These are phyloP conservation scores for Mycogone perniciosa DNA, from an alignment of 2,329 filamentous ascomycete species.

Conservation along the genomic window DNA sequence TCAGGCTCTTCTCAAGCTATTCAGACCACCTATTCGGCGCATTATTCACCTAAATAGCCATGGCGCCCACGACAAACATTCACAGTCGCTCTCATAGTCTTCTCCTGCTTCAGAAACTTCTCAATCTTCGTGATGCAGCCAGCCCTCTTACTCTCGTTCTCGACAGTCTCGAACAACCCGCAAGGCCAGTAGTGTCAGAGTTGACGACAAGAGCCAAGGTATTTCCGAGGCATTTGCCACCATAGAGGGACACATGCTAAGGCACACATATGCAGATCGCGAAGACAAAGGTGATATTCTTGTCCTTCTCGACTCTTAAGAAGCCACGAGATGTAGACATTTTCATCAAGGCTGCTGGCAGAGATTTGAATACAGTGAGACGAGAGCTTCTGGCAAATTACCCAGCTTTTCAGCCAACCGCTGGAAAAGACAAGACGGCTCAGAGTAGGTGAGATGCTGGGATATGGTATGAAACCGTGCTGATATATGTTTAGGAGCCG, in stretches of 20 bases:
- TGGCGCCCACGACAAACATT: conserved; percentile 51
- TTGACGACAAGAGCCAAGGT: conserved; percentile 72
- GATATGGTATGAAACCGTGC: neutral
- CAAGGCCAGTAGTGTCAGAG: conserved; percentile 62
- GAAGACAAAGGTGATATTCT: conserved; percentile 64
- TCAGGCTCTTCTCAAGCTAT: too few relatives aligned
- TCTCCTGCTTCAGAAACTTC: conserved; percentile 73
- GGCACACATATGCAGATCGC: conserved; percentile 36
- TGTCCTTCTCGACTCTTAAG: conserved; percentile 70
- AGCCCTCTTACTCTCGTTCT: conserved; percentile 83
- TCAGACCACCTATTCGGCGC: too few relatives aligned
- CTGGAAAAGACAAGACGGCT: conserved; percentile 28
- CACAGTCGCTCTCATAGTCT: conserved; percentile 80
- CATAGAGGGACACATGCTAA: neutral
- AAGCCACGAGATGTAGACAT: conserved; percentile 59
- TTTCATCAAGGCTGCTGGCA: conserved; percentile 60
- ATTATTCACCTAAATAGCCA: conserved; percentile 20
- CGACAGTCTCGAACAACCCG: conserved; percentile 79
- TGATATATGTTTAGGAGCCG: conserved; percentile 44
- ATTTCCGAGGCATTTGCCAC: conserved; percentile 14
- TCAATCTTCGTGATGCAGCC: conserved; percentile 69
- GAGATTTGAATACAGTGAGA: conserved; percentile 48
- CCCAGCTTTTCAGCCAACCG: conserved; percentile 31
- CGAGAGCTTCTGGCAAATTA: conserved; percentile 54
- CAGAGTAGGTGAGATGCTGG: conserved; percentile 34